phyloP scores from a whole-genome alignment of 163 green algal species.

The Smithsoniella earleae region DNA sequence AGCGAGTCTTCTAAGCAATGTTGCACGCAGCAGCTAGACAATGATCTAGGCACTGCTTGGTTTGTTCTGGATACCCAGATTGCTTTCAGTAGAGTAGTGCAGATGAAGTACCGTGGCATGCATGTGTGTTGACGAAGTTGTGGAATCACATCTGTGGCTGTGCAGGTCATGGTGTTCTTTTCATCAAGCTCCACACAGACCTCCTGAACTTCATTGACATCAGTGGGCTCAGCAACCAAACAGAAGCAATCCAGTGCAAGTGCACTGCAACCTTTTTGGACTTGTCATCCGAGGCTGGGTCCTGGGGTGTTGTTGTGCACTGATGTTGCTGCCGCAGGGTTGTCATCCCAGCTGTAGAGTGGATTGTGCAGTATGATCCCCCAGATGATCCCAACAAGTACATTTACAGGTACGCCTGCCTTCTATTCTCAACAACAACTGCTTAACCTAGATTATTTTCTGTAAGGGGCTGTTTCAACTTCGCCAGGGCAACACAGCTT shows the following conservation, averaged over 20 bases:
- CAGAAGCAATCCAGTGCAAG: conserved; percentile 98
- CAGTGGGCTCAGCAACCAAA: conserved; percentile 68
- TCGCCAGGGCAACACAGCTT: no score
- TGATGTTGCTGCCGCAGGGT: conserved; percentile 83
- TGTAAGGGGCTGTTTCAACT: no score
- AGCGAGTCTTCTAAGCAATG: no score
- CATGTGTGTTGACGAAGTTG: no score
- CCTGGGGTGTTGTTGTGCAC: conserved; percentile 89
- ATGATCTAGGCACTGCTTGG: no score
- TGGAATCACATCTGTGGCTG: no score
- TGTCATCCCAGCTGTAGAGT: conserved; percentile 93
- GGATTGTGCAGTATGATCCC: conserved; percentile 98
- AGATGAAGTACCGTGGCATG: no score
- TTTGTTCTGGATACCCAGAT: no score
- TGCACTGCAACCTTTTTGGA: conserved; percentile 93
- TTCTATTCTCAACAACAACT: no score
- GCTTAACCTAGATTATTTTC: no score
- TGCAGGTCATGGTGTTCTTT: conserved; percentile 96
- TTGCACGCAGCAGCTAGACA: no score
- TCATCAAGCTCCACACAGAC: conserved; percentile 90
- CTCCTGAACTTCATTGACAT: conserved; percentile 99
- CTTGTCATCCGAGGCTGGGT: conserved; percentile 72
- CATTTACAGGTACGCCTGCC: conserved; percentile 84
- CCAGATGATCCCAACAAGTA: conserved; percentile 96
- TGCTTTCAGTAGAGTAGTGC: no score